Conservation (phyloP, 371 early-diverging fungal genomes). For the Haplosporangium sp. region DNA sequence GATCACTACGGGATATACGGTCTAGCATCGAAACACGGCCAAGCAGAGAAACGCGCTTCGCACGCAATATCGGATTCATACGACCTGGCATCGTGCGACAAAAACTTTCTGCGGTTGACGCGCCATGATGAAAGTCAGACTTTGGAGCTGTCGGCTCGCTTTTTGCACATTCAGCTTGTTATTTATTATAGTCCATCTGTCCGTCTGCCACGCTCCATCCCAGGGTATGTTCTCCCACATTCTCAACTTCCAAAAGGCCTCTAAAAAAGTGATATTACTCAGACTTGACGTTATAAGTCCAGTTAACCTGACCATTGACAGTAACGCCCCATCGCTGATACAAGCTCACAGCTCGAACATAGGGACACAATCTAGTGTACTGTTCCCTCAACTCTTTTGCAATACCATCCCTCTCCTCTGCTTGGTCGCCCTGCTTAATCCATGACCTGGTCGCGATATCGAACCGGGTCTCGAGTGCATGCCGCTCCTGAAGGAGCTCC, state of each 20-base stretch:
- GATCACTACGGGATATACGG: not conserved
- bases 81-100: too few species aligned
- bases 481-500: slow-evolving; percentile 31
- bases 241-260: too few species aligned
- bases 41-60: too few species aligned
- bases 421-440: slow-evolving; percentile 29
- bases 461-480: slow-evolving; percentile 31
- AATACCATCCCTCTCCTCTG: slow-evolving; percentile 38
- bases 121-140: too few species aligned
- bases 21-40: too few species aligned
- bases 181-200: not conserved
- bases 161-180: too few species aligned
- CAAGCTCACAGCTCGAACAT: slow-evolving; percentile 42
- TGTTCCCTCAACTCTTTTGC: slow-evolving; percentile 39
- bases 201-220: too few species aligned
- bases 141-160: too few species aligned
- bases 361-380: slow-evolving; percentile 50
- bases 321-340: slow-evolving; percentile 55
- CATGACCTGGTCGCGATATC: slow-evolving; percentile 38
- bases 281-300: slow-evolving; percentile 39
- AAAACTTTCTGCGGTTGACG: too few species aligned
- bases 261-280: not conserved
- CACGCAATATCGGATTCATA: too few species aligned
- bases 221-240: too few species aligned
- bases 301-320: slow-evolving; percentile 31